Evolutionary conservation across 495 filamentous ascomycete species (phyloP), one percentile per base, ranked within the genome.

Genomic region (Cercophora samala): DNA sequence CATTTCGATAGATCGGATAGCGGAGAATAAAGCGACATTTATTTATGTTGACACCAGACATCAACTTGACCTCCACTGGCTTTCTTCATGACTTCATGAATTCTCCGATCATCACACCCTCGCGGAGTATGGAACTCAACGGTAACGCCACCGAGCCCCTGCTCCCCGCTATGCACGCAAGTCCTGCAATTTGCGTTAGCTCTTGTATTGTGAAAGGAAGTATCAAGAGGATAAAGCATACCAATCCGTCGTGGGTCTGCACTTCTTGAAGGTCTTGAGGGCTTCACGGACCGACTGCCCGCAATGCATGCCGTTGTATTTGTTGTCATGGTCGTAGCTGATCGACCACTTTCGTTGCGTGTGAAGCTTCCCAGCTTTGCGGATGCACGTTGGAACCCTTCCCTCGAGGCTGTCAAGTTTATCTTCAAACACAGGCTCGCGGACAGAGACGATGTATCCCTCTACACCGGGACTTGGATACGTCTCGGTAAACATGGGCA

Each of bases 101-200:
- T 29, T 15, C 42, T 58, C 29, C 42, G 15, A 58, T 67, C 65
- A 32, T 54, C 25, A 29, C 65, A 67, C 26, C 51, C 63, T 3
- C 60, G 21, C 60, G 65, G 65, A 29, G 65, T 67, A 26, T 67
- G 65, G 24, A 67, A 63, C 65, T 67, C 60, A 24, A 67, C 17
- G 59, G 65, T 67, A 6, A 67, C 65, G 9, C 51, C 26, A 22
- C 60, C 65, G 1, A n/a, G 19, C 1, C 60, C 26, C 60, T 37
- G 26, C 32, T 37, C 17, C 5, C 60, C 60, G n/a, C 18, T 46
- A 5, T 3, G 8, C 25, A 67, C 65, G 46, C 65, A 67, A 4
- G 65, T 67, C 65, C 26, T 56, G 19, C 6, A 22, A 60, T n/a
- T 11, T 19, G 3, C 9, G 26, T 60, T 24, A 60, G 18, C 58